Conservation (phyloP, 176 grass and related monocot species). For the Carex littledalei region DNA sequence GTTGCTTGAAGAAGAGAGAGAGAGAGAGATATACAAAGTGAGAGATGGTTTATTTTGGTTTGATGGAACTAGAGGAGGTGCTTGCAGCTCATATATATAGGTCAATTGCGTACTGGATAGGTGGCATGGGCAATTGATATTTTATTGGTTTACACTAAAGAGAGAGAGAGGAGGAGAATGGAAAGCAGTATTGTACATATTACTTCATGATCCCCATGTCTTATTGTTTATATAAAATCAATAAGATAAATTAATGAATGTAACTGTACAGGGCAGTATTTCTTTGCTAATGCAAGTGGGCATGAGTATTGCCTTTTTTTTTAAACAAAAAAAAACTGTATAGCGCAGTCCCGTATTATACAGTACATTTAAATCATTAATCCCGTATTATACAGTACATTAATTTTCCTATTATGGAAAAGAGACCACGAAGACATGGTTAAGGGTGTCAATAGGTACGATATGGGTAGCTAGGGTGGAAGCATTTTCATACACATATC, state of each 20-base stretch:
- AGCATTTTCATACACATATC: no score
- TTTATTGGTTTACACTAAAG: neutral
- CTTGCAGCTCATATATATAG: neutral
- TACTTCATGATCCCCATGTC: neutral
- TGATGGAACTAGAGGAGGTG: neutral
- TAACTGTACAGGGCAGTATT: neutral
- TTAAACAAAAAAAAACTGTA: no score
- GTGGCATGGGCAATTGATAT: neutral
- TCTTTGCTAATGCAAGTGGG: no score
- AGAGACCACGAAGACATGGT: no score
- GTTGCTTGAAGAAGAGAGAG: neutral
- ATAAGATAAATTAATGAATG: neutral
- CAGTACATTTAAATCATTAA: no score
- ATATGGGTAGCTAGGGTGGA: no score
- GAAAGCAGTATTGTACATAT: neutral
- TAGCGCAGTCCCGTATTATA: no score
- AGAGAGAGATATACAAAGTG: neutral
- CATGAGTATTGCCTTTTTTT: no score
- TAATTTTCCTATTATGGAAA: no score
- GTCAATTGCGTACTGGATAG: neutral
- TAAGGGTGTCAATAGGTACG: no score
- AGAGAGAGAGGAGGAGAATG: neutral
- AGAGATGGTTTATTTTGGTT: neutral
- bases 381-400: no score
- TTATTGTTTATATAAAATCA: neutral